Evolutionary conservation across 2,329 filamentous ascomycete species (phyloP), one percentile per base, ranked within the genome.

Genomic region (Lachnellula occidentalis): DNA sequence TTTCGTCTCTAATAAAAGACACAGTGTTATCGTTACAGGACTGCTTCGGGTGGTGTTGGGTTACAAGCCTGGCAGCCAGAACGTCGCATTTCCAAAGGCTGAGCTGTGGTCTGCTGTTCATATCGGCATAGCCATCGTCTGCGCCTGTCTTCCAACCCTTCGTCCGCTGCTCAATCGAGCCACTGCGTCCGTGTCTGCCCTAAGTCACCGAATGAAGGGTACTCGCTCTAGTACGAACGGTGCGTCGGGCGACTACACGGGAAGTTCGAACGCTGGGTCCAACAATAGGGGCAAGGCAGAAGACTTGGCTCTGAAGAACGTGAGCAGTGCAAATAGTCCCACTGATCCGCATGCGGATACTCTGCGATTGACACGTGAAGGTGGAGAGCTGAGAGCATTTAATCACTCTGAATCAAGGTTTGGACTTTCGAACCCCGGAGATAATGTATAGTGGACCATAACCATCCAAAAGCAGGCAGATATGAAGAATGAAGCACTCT

Each of bases 51-150:
- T 53, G 12, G 41, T 53, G 17, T 42, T 58, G 19, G 54, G 50
- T 34, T 58, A 58, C 34, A 48, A 43, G 11, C 53, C 46, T 2
- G 56, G 56, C 6, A 56, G 56, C 36, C 50, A 50, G 24, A 53
- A 58, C 39, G 53, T 53, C 15, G 49, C 51, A 9, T 58, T 58
- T 37, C 22, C 45, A 12, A 48, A 37, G 48, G 54, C 56, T n/a
- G 53, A 58, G 31, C 43, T 58, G 11, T 58, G 56, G 56, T 56
- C 54, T 5, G 36, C 53, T 14, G 50, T 58, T 5, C 56, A 58
- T 24, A 43, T 56, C 21, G 53, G 56, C 14, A 56, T 53, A n/a
- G 56, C 49, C n/a, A 53, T 58, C 14, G 50, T 58, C 11, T 58
- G 56, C 34, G 53, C 56, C 34, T 58, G 53, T 36, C 54, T 58